These are phyloP conservation scores for Colletotrichum trifolii DNA, from an alignment of 2,329 filamentous ascomycete genomes.

Conservation along the genomic window DNA sequence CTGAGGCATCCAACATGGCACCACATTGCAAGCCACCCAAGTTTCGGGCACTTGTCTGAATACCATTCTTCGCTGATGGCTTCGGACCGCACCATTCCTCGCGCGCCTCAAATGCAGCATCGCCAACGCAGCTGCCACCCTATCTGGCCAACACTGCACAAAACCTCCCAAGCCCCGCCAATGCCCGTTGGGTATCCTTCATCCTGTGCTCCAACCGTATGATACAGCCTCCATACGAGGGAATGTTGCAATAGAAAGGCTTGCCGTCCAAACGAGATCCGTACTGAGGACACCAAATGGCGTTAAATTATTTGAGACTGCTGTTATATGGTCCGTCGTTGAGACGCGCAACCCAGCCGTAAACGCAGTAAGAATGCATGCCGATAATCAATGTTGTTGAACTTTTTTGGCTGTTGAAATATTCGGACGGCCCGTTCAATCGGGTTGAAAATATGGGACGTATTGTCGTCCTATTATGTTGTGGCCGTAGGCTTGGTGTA, in stretches of 20 bases:
- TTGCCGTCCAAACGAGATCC: background rate
- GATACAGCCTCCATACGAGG: constrained; percentile 28
- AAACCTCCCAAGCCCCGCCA: constrained; percentile 28
- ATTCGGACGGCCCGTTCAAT: constrained; percentile 9
- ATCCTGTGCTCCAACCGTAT: constrained; percentile 24
- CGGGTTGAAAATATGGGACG: background rate
- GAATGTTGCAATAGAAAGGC: constrained; percentile 14
- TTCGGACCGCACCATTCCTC: constrained; percentile 28
- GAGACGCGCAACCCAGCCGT: constrained; percentile 24
- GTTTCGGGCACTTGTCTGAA: background rate
- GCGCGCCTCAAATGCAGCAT: constrained; percentile 22
- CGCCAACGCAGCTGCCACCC: constrained; percentile 22
- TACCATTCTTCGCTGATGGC: constrained; percentile 13
- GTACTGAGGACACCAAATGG: constrained; percentile 1
- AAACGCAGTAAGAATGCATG: constrained; percentile 18
- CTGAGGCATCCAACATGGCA: constrained; percentile 21
- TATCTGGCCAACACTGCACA: constrained; percentile 14
- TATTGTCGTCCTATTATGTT: constrained; percentile 17
- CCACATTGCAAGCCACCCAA: constrained; percentile 31
- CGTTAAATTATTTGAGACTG: constrained; percentile 20
- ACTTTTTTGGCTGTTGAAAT: constrained; percentile 19
- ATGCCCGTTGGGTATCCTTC: constrained; percentile 33
- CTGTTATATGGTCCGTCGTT: background rate
- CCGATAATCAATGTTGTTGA: background rate
- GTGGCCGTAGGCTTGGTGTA: constrained; percentile 31